phyloP scores from a whole-genome alignment of 352 stramenopile species.

The Phytophthora crassamura region DNA sequence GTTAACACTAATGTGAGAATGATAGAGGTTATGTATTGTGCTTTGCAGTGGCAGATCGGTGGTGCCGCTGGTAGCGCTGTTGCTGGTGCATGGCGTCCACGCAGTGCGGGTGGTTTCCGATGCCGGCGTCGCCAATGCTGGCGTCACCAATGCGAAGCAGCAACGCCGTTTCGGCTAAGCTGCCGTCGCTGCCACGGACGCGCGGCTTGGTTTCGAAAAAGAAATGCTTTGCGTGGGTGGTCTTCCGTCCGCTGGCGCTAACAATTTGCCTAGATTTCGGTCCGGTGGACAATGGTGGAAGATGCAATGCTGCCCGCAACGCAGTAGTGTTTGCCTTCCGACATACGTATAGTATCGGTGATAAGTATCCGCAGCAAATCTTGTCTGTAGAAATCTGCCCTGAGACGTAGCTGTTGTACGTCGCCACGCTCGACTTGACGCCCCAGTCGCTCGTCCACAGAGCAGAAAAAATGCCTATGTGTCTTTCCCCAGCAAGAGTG shows the following conservation, averaged over 20 bases:
- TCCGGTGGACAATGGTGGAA: slow-evolving; percentile 11
- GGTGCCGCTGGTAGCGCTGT: no score
- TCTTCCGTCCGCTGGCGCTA: no score
- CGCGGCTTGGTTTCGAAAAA: neutral
- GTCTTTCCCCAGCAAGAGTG: slow-evolving; percentile 2
- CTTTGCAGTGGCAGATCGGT: no score
- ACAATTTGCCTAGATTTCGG: neutral
- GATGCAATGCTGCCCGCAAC: slow-evolving; percentile 11
- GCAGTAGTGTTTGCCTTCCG: neutral
- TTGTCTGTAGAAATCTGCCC: no score
- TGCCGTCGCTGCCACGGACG: neutral
- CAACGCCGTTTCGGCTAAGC: slow-evolving; percentile 14
- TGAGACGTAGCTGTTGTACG: no score
- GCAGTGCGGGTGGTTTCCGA: slow-evolving; percentile 14
- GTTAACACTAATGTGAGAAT: no score
- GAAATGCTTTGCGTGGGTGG: no score
- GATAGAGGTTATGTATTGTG: no score
- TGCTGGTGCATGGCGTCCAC: no score
- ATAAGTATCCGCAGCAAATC: no score
- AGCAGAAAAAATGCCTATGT: slow-evolving; percentile 18
- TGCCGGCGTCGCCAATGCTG: neutral
- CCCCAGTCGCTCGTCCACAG: slow-evolving; percentile 8
- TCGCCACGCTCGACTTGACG: slow-evolving; percentile 17
- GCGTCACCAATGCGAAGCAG: slow-evolving; percentile 15
- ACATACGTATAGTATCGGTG: no score